Conservation (phyloP, 208 protist species). For the Leishmania major region DNA sequence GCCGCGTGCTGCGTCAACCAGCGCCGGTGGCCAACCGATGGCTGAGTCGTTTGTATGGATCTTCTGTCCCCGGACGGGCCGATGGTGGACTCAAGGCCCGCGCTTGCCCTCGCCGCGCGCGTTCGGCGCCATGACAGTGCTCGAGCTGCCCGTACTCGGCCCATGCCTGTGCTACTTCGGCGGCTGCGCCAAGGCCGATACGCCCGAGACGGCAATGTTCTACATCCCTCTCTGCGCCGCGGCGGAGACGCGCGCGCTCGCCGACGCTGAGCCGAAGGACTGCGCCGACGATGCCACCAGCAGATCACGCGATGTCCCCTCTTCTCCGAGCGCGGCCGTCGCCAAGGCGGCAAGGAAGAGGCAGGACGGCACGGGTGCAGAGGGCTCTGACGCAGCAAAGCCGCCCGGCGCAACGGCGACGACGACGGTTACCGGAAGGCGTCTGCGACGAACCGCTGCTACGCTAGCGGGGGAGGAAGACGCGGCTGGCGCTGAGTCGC, state of each 20-base stretch:
- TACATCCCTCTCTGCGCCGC: conserved; percentile 42
- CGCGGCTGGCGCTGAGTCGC: background rate
- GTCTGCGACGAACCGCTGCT: background rate
- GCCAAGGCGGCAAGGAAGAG: background rate
- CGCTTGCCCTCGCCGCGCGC: conserved; percentile 44
- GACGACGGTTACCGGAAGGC: background rate
- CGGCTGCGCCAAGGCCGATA: conserved; percentile 40
- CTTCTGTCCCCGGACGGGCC: conserved; percentile 36
- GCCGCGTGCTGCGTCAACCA: conserved; percentile 24
- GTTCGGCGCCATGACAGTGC: conserved; percentile 39
- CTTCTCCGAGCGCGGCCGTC: background rate
- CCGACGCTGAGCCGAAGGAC: background rate
- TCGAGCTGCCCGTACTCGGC: conserved; percentile 38
- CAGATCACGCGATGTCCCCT: background rate
- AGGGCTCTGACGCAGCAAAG: background rate
- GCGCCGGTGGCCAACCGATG: conserved; percentile 16
- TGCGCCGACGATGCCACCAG: background rate
- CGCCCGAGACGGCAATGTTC: conserved; percentile 54
- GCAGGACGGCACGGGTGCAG: background rate
- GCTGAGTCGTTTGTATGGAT: conserved; percentile 54
- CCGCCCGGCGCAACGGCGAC: background rate
- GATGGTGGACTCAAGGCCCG: conserved; percentile 33
- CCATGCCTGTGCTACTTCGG: conserved; percentile 56
- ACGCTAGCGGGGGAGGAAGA: background rate
- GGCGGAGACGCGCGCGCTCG: background rate